Conservation (phyloP, 805 yeast genomes). For the Ogataea methylovora region DNA sequence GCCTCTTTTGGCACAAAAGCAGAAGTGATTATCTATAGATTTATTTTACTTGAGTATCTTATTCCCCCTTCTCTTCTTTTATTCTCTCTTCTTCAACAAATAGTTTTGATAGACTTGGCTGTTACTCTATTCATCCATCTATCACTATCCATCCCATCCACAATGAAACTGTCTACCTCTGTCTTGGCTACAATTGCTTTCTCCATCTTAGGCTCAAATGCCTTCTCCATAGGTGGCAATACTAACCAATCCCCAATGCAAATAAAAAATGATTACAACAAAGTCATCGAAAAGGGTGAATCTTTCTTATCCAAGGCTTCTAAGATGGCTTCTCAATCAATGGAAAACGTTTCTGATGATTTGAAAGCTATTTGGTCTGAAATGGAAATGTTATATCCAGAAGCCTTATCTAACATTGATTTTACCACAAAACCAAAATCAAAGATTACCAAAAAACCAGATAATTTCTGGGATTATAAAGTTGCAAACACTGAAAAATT, state of each 20-base stretch:
- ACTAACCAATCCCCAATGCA: not conserved
- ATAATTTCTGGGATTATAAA: conserved; percentile 26
- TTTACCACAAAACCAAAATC: conserved; percentile 44
- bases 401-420: conserved; percentile 41
- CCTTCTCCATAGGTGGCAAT: not conserved
- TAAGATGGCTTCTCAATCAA: conserved; percentile 41
- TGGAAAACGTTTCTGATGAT: conserved; percentile 40
- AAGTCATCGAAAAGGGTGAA: not conserved
- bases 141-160: not conserved
- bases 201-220: not conserved
- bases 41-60: no score
- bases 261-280: not conserved
- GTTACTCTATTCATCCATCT: not conserved
- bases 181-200: conserved; percentile 3
- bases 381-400: conserved; percentile 53
- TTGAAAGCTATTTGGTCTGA: conserved; percentile 54
- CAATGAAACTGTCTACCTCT: conserved; percentile 5
- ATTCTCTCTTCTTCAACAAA: no score
- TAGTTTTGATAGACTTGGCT: no score
- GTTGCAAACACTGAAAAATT: conserved; percentile 20
- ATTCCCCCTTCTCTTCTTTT: no score
- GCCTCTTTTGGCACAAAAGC: no score
- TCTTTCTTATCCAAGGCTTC: conserved; percentile 35
- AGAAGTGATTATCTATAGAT: no score
- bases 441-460: conserved; percentile 25